Conservation (phyloP, 352 stramenopile genomes). For the Thalassiosira mediterranea region DNA sequence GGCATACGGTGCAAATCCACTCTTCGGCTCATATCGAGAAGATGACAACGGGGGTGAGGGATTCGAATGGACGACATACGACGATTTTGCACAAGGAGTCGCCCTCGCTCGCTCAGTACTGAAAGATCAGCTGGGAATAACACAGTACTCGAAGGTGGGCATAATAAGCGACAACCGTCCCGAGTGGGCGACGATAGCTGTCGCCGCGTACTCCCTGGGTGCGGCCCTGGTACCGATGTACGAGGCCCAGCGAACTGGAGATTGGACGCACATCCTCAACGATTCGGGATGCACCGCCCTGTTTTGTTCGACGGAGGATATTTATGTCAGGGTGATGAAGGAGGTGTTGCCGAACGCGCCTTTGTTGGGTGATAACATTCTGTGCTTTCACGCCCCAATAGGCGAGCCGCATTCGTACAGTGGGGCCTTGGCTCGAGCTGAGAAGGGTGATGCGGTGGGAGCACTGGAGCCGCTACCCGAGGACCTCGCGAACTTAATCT, state of each 20-base stretch:
- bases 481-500: conserved; percentile 86
- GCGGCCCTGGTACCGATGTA: conserved; percentile 85
- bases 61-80: conserved; percentile 81
- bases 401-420: conserved; percentile 68
- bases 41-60: conserved; percentile 22
- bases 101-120: conserved; percentile 55
- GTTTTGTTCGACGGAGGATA: conserved; percentile 79
- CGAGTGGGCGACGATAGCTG: conserved; percentile 79
- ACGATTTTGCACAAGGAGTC: conserved; percentile 72
- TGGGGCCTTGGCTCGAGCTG: conserved; percentile 46
- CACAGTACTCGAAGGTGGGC: conserved; percentile 75
- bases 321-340: conserved; percentile 73
- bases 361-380: conserved; percentile 49
- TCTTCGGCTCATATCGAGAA: conserved; percentile 76
- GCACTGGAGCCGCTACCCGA: conserved; percentile 61
- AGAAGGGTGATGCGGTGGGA: not conserved
- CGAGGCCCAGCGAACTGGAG: conserved; percentile 79
- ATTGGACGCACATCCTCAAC: conserved; percentile 89
- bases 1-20: conserved; percentile 54
- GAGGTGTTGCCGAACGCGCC: conserved; percentile 64
- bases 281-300: conserved; percentile 75
- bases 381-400: conserved; percentile 72
- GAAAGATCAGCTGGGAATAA: conserved; percentile 66
- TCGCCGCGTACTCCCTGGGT: conserved; percentile 74
- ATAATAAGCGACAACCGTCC: conserved; percentile 85